These are phyloP conservation scores for Raphidocelis subcapitata DNA, from an alignment of 139 green algal genomes.

Conservation along the genomic window DNA sequence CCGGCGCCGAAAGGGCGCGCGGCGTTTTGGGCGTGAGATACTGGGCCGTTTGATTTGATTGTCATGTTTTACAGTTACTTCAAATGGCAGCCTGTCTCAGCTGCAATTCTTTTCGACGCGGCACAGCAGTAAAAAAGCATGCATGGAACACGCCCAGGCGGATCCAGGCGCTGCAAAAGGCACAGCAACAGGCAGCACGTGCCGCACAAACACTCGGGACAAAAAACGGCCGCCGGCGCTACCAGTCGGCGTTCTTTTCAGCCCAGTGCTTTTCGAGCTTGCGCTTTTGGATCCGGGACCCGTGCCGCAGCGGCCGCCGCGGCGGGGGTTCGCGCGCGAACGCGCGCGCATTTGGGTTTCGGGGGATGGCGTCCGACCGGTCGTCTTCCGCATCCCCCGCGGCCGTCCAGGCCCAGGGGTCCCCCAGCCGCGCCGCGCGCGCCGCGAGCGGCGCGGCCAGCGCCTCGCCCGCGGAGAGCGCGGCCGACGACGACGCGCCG, in stretches of 20 bases:
- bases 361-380: background rate
- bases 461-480: background rate
- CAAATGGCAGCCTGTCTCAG: no score
- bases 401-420: background rate
- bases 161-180: no score
- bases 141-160: no score
- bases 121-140: no score
- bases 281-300: background rate
- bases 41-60: no score
- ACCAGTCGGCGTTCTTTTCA: background rate
- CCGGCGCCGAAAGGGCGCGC: no score
- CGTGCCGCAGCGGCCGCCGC: conserved; percentile 6
- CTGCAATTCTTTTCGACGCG: no score
- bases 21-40: no score
- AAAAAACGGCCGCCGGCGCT: background rate
- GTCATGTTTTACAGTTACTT: no score
- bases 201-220: no score
- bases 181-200: no score
- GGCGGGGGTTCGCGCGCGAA: background rate
- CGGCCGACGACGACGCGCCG: no score
- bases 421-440: background rate
- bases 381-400: conserved; percentile 9
- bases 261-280: background rate
- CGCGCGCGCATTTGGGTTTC: conserved; percentile 13
- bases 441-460: background rate